A percentile compares a stretch with the other conserved stretches of the same genome.
phyloP scores from a whole-genome alignment of 139 green algal species.

The Closterium sp. region DNA sequence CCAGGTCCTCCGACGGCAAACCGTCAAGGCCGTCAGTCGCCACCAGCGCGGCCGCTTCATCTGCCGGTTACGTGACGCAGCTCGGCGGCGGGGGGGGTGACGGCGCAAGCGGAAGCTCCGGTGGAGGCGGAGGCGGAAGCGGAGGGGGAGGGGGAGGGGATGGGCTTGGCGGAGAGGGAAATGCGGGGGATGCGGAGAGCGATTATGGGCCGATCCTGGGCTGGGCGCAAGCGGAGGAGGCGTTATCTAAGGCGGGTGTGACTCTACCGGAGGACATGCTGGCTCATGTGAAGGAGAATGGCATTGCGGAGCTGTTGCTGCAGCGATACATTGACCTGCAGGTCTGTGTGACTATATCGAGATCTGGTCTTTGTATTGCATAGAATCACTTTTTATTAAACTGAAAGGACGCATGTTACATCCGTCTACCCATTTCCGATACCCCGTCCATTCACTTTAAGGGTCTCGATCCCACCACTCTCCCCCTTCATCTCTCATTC shows the following conservation, averaged over 20 bases:
- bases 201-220: background rate
- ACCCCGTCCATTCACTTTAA: too few species aligned
- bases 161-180: background rate
- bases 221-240: background rate
- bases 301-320: background rate
- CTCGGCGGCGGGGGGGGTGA: background rate
- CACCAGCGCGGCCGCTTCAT: background rate
- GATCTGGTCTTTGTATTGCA: too few species aligned
- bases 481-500: background rate
- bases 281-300: background rate
- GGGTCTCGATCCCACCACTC: too few species aligned
- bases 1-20: background rate
- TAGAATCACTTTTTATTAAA: too few species aligned
- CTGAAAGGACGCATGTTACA: too few species aligned
- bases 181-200: background rate
- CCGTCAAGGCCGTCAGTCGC: background rate
- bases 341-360: background rate
- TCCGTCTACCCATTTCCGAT: too few species aligned
- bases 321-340: background rate
- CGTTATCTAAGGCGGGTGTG: background rate
- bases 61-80: background rate
- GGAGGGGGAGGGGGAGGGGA: background rate
- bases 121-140: background rate
- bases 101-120: background rate
- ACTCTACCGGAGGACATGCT: constrained; percentile 5